A percentile compares a stretch with the other conserved stretches of the same genome.
phyloP scores from a whole-genome alignment of 73 alveolate genomes.

The Symbiodinium natans region DNA sequence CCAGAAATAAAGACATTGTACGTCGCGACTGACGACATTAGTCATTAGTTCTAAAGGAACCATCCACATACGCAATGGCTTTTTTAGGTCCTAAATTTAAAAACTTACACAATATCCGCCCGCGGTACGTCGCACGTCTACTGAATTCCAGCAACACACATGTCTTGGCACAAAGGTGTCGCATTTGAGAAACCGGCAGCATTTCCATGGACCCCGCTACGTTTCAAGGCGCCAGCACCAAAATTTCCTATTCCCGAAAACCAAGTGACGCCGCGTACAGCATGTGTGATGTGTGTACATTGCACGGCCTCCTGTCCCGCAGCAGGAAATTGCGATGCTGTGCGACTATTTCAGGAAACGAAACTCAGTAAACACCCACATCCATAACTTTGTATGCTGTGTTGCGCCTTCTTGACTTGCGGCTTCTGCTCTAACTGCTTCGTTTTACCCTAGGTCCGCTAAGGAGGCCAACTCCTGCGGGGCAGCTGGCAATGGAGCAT shows the following conservation, averaged over 20 bases:
- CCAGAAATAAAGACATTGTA: too few relatives aligned
- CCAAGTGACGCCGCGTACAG: not conserved
- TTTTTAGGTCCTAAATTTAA: not conserved
- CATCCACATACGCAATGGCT: not conserved
- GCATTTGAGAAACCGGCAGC: not conserved
- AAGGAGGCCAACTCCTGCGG: not conserved
- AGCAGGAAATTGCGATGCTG: not conserved
- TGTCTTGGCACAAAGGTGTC: not conserved
- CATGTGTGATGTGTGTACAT: not conserved
- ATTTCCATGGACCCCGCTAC: not conserved
- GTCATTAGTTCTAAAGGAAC: not conserved
- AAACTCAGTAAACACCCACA: not conserved
- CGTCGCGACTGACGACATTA: not conserved
- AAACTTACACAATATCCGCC: not conserved
- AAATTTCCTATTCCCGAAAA: not conserved
- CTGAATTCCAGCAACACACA: not conserved
- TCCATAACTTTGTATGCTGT: not conserved
- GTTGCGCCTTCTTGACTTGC: not conserved
- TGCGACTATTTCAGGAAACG: not conserved
- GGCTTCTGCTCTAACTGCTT: not conserved
- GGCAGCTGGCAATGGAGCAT: constrained; percentile 1
- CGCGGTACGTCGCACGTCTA: not conserved
- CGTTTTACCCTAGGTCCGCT: not conserved
- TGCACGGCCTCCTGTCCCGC: not conserved
- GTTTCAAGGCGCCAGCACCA: not conserved